phyloP scores from a whole-genome alignment of 2,329 filamentous ascomycete genomes.

The Cladosporium colombiae region DNA sequence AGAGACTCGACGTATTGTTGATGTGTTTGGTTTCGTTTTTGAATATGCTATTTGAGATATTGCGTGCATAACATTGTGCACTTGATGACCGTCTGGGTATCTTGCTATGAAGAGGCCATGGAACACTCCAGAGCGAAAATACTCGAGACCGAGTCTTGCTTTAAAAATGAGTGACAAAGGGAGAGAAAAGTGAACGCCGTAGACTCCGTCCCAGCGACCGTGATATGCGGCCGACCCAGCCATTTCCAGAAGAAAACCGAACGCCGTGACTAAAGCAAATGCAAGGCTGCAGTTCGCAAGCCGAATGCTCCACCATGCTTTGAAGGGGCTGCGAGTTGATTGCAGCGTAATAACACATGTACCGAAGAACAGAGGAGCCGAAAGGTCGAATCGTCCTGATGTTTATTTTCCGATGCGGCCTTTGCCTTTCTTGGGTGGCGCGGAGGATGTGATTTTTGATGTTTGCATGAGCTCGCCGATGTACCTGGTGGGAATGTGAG shows the following conservation, averaged over 20 bases:
- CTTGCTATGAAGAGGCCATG: conserved; percentile 4
- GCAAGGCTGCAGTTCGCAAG: conserved; percentile 1
- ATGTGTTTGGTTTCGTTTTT: conserved; percentile 2
- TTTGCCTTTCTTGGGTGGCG: conserved; percentile 53
- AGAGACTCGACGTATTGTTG: not conserved
- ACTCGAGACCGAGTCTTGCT: not conserved
- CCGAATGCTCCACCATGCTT: conserved; percentile 14
- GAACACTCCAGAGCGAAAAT: not conserved
- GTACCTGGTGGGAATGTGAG: conserved; percentile 61
- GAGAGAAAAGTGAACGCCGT: not conserved
- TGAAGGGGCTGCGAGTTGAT: not conserved
- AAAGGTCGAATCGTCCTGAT: conserved; percentile 23
- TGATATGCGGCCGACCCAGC: not conserved
- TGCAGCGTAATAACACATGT: conserved; percentile 20
- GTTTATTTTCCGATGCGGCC: conserved; percentile 32
- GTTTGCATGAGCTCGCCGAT: conserved; percentile 92
- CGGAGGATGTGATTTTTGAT: conserved; percentile 59
- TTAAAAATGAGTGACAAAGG: conserved; percentile 1
- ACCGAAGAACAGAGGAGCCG: conserved; percentile 11
- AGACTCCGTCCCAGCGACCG: not conserved
- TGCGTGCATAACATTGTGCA: not conserved
- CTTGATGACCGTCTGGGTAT: conserved; percentile 12
- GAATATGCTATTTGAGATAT: conserved; percentile 9
- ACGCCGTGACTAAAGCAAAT: conserved; percentile 7
- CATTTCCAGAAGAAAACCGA: not conserved